Conservation (phyloP, 2,329 filamentous ascomycete species). For the Ciborinia camelliae region DNA sequence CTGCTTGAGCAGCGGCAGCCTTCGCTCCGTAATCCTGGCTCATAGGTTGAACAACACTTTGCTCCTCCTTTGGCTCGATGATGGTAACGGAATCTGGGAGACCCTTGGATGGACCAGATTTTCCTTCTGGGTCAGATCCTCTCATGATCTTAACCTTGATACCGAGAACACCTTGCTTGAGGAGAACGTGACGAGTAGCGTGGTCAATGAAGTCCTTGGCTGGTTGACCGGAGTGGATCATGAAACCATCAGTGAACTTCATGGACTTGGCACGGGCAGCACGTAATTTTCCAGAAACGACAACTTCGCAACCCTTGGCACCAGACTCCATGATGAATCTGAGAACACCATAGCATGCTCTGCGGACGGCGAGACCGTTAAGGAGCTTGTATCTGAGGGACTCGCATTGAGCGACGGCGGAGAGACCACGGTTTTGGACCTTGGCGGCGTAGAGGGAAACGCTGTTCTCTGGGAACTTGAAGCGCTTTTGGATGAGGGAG, state of each 20-base stretch:
- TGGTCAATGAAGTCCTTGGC: conserved; percentile 99
- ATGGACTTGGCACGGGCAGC: conserved; percentile 99
- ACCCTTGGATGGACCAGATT: conserved; percentile 94
- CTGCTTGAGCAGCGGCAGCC: conserved; percentile 66
- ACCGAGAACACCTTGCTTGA: conserved; percentile 98
- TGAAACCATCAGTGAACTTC: conserved; percentile 99
- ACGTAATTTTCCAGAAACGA: conserved; percentile 98
- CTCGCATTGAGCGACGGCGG: conserved; percentile 99
- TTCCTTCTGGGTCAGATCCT: conserved; percentile 98
- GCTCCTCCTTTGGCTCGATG: conserved; percentile 99
- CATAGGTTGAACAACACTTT: conserved; percentile 88
- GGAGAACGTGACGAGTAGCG: conserved; percentile 98
- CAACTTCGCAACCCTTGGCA: conserved; percentile 99
- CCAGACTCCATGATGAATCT: conserved; percentile 99
- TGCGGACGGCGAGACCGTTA: conserved; percentile 96
- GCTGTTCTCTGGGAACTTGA: conserved; percentile 99
- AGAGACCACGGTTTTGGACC: conserved; percentile 99
- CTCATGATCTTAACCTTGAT: conserved; percentile 99
- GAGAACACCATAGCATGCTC: conserved; percentile 99
- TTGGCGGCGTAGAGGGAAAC: conserved; percentile 99
- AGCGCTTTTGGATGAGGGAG: conserved; percentile 99
- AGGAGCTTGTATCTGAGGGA: conserved; percentile 99
- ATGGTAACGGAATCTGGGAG: conserved; percentile 98
- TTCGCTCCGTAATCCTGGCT: conserved; percentile 99
- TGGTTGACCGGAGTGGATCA: conserved; percentile 99